phyloP scores from a whole-genome alignment of 768 basidiomycete species.

The Kwoniella mangroviensis region DNA sequence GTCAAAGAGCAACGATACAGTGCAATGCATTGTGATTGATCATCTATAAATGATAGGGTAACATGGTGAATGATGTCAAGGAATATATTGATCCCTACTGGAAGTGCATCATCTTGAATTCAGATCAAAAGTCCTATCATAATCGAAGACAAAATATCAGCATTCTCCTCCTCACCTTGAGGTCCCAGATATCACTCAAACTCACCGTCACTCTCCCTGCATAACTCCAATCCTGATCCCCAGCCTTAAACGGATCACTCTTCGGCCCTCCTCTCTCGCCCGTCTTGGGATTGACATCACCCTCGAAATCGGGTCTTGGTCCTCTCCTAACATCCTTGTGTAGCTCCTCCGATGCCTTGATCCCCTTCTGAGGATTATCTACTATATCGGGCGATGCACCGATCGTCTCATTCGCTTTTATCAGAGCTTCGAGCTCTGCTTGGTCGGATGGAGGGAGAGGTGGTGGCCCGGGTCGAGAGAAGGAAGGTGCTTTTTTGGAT shows the following conservation, averaged over 20 bases:
- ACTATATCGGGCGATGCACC: conserved; percentile 40
- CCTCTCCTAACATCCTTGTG: conserved; percentile 52
- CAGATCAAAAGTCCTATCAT: too few relatives aligned
- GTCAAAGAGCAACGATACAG: too few relatives aligned
- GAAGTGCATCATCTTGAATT: not conserved
- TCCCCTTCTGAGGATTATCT: conserved; percentile 27
- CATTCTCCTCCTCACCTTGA: too few relatives aligned
- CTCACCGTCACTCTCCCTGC: conserved; percentile 55
- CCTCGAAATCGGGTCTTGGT: conserved; percentile 52
- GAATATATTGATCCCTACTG: not conserved
- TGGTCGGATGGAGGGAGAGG: conserved; percentile 50
- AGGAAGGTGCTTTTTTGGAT: conserved; percentile 16
- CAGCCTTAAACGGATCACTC: conserved; percentile 54
- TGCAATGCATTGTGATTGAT: not conserved
- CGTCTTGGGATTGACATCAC: conserved; percentile 54
- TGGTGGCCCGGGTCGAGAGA: conserved; percentile 50
- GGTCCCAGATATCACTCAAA: not conserved
- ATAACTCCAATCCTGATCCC: conserved; percentile 55
- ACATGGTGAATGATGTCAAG: not conserved
- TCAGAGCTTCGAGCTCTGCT: conserved; percentile 53
- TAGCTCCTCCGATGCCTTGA: conserved; percentile 13
- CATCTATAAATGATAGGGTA: not conserved
- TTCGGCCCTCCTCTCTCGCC: conserved; percentile 56
- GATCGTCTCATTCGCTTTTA: conserved; percentile 40
- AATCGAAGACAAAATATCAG: too few relatives aligned